phyloP scores from a whole-genome alignment of 495 filamentous ascomycete genomes.

The Stereocaulon alpinum region DNA sequence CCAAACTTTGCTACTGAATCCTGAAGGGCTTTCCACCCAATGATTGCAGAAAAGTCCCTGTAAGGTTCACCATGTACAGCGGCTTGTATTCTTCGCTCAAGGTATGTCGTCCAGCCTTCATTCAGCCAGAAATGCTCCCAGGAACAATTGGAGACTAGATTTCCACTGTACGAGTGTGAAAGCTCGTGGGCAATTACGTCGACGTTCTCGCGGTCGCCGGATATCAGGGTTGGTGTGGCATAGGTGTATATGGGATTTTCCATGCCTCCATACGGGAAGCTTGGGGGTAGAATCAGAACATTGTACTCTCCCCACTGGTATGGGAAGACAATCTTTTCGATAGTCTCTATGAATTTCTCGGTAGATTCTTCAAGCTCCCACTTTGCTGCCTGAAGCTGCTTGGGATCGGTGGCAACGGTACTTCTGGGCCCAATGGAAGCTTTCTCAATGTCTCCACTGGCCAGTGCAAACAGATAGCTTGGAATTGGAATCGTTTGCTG shows the following conservation, averaged over 20 bases:
- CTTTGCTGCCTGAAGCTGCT: constrained; percentile 71
- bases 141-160: constrained; percentile 76
- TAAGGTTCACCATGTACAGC: constrained; percentile 62
- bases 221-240: constrained; percentile 6
- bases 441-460: constrained; percentile 76
- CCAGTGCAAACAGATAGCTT: constrained; percentile 84
- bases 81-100: constrained; percentile 60
- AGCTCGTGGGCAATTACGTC: constrained; percentile 97
- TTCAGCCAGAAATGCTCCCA: constrained; percentile 99
- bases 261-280: constrained; percentile 61
- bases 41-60: constrained; percentile 83
- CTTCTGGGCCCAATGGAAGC: constrained; percentile 80
- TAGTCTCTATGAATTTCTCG: constrained; percentile 79
- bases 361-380: constrained; percentile 86
- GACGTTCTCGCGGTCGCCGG: constrained; percentile 73
- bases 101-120: constrained; percentile 91
- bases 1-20: constrained; percentile 72
- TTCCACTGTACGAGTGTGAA: constrained; percentile 85
- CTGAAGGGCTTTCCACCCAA: constrained; percentile 43
- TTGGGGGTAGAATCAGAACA: constrained; percentile 77
- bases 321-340: constrained; percentile 77
- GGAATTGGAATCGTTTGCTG: constrained; percentile 85
- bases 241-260: constrained; percentile 11
- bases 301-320: constrained; percentile 95
- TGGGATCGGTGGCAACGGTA: constrained; percentile 73